Base-by-base conservation (phyloP, 345 rosid species). In the Pugionium cornutum region DNA sequence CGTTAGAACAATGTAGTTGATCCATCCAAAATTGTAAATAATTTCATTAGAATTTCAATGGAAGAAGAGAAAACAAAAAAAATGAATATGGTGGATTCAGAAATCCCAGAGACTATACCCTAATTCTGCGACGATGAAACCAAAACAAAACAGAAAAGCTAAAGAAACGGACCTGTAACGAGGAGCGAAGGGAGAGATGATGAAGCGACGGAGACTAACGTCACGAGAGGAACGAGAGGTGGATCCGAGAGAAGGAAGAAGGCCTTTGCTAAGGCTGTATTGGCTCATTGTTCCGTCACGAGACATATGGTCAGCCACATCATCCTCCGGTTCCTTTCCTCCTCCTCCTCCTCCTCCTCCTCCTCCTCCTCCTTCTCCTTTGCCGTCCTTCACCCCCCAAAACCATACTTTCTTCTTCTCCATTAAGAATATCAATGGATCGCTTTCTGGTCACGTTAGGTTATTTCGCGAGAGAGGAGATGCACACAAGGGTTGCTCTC, bases 191-290 rank as follows among this genome's bases (percentile, higher is more conserved):
- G 96, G 96, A 10, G 94, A 83, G 63, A 91, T 25, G 64, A 88
- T 80, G 70, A 69, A 82, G 39, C 72, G 79, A 30, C 82, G 85
- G 53, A 86, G 85, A 46, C 51, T 66, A 27, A 73, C 48, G 28
- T 76, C 76, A 29, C 84, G 85, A 45, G 51, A 52, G 54, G 73
- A 67, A n/a, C 73, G 78, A 54, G 52, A 62, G 30, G 79, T 70
- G 39, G 82, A 81, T 2, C 97, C 97, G 5, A 91, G 94, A 43
- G 96, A 72, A 35, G 97, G 97, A 9, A 91, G 81, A 50, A 91
- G 70, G 9, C 81, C 88, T 33, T 72, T 82, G 47, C 78, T 75
- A 53, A 88, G 59, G 71, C 96, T 88, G 51, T 80, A 83, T 9
- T 69, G 83, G 77, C 94, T 83, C 52, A 65, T 78, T 58, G 88